A percentile compares a stretch with the other conserved stretches of the same genome.
Conservation (phyloP, 2,329 filamentous ascomycete species). For the Pseudogymnoascus sp. region DNA sequence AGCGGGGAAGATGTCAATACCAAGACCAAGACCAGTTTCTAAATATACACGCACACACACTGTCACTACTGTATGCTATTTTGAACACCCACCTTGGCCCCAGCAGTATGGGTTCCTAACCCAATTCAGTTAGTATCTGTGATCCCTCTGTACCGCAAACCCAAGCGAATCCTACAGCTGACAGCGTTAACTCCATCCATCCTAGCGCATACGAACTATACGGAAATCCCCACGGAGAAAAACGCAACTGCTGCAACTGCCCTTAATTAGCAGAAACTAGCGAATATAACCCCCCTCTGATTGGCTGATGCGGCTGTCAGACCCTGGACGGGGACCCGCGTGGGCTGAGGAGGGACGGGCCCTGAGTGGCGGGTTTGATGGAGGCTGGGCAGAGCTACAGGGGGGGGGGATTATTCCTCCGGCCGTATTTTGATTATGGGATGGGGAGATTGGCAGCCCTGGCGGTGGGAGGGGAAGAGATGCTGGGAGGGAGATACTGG, state of each 20-base stretch:
- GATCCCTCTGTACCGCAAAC: background rate
- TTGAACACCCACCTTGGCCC: background rate
- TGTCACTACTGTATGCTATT: background rate
- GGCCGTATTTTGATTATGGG: background rate
- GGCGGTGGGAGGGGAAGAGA: background rate
- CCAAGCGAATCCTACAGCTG: background rate
- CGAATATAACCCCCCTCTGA: too few relatives aligned
- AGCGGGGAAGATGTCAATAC: background rate
- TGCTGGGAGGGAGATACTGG: too few relatives aligned
- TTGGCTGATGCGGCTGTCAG: too few relatives aligned
- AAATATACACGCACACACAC: background rate
- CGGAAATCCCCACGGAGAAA: background rate
- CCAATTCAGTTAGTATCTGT: background rate
- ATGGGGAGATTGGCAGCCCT: background rate
- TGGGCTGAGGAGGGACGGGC: too few relatives aligned
- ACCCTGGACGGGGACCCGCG: too few relatives aligned
- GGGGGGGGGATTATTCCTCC: background rate
- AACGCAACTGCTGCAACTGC: background rate
- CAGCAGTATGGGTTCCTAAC: background rate
- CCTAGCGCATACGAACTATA: background rate
- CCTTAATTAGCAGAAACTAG: background rate
- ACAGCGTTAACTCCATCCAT: background rate
- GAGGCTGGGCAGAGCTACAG: background rate
- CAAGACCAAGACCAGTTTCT: background rate
- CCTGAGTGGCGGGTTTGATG: background rate